Base-by-base conservation (phyloP, 306 rosid genomes). In the Medicago arabica region DNA sequence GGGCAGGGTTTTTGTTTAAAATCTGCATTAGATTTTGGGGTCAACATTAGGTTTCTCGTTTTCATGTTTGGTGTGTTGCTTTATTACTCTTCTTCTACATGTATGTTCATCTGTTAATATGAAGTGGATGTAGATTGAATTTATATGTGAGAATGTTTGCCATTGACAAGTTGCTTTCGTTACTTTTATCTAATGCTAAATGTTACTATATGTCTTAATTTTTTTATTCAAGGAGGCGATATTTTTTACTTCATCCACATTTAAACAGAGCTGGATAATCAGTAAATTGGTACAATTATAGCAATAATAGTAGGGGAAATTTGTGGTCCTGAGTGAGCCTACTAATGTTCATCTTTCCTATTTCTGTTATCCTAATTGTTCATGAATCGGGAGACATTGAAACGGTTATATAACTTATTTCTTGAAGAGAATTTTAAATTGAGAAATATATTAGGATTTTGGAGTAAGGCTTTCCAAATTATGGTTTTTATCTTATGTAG, bases 1-100 rank as follows among this genome's bases (percentile, higher is more conserved):
- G 31, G 3, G 4, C 31, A 28, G 31, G 31, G 31, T 28, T 28
- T 4, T 28, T 3, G 31, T 28, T 28, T 28, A 28, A 28, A 28
- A 28, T 28, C 31, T 28, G 31, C 4, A 28, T 28, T 28, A 3
- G 31, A 4, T 28, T 28, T 28, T 28, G 6, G n/a, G 55, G 34
- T 50, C 21, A 40, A 38, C 57, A 21, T 50, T 51, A 1, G 51
- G 71, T 28, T 65, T 40, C 71, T 18, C n/a, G 12, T 31, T 74
- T 62, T 67, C 36, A 8, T 28, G 53, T 31, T 18, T 55, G 50
- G 15, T 39, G 19, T 31, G 31, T 55, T 19, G 6, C 36, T 63
- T 79, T 31, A 13, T 65, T 17, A 47, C 53, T 31, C 60, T 31
- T 39, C 43, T 39, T 73, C 44, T 64, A 10, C 58, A 31, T 58